A percentile compares a stretch with the other conserved stretches of the same genome.
phyloP scores from a whole-genome alignment of 2,329 filamentous ascomycete species.

The Sarocladium strictum region DNA sequence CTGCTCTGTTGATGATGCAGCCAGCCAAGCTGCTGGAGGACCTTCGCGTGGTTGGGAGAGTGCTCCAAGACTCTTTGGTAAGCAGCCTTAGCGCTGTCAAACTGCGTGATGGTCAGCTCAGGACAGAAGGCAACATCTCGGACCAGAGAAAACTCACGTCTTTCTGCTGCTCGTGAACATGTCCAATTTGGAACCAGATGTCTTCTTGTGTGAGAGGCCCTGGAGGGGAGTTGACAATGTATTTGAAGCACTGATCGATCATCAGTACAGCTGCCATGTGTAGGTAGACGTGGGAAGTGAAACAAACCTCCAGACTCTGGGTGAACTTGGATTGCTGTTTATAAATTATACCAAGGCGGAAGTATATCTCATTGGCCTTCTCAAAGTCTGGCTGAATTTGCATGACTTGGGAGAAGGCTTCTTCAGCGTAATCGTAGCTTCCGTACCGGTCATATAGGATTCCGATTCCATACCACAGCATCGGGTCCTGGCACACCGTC shows the following conservation, averaged over 20 bases:
- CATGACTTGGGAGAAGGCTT: conserved; percentile 98
- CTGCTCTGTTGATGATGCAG: conserved; percentile 94
- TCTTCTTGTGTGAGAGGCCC: conserved; percentile 92
- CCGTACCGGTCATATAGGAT: conserved; percentile 97
- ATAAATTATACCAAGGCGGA: conserved; percentile 98
- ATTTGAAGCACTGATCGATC: conserved; percentile 78
- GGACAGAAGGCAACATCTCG: neutral
- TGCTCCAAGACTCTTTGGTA: conserved; percentile 91
- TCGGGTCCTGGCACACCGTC: conserved; percentile 63
- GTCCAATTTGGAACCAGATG: conserved; percentile 99
- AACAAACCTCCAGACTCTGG: conserved; percentile 79
- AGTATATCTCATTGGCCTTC: conserved; percentile 99
- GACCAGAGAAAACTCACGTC: conserved; percentile 60
- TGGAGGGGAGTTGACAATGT: conserved; percentile 90
- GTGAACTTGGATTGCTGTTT: conserved; percentile 95
- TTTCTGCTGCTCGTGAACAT: conserved; percentile 98
- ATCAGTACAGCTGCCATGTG: neutral
- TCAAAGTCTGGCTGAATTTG: conserved; percentile 96
- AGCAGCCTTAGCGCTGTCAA: conserved; percentile 85
- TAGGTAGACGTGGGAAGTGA: conserved; percentile 7
- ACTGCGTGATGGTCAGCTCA: conserved; percentile 50
- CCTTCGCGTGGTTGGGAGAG: conserved; percentile 94
- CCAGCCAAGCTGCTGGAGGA: conserved; percentile 96
- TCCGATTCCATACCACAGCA: conserved; percentile 97
- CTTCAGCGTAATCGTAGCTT: conserved; percentile 92